Evolutionary conservation across 1,284 basidiomycete genomes (phyloP), one percentile per base, ranked within the genome.

Genomic region (Naganishia sp.): DNA sequence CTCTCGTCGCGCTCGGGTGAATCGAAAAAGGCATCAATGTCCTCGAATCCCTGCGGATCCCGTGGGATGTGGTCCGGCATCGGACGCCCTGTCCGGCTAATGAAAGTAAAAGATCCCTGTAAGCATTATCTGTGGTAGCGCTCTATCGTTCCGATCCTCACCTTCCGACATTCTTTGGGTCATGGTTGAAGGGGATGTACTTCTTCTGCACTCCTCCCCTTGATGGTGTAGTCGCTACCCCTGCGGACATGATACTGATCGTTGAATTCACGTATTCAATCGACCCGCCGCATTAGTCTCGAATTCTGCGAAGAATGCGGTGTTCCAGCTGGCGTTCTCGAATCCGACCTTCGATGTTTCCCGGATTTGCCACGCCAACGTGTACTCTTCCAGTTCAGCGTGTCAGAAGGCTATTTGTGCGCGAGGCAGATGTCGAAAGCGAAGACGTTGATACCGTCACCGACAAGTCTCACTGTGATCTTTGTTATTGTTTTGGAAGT

Each of bases 31-130:
- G 87, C 85, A 65, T 87, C 86, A 72, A 91, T 89, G 13, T 87
- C 87, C 77, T 94, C 92, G 75, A 90, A 91, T 11, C 92, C 94
- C 74, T 92, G 89, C 17, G 87, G 87, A 71, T 86, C 87, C 69
- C 85, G 85, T 58, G 87, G 85, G 57, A 90, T 85, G 74, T 86
- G 68, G 2, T 63, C 70, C 6, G 77, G 77, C 78, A 80, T 79
- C 10, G 69, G 25, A 10, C 64, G 68, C 10, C 76, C 76, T 3
- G 79, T 74, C 6, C 73, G 75, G 1, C 79, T 80, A 69, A 56
- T 32, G 7, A 23, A 17, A 11, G n/a, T 25, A 21, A 15, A 31
- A 28, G 7, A 10, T 17, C 25, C 23, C 25, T 35, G 35, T 21
- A 9, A 55, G 58, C 41, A 35, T 41, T 21, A 43, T 25, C 21